A percentile compares a stretch with the other conserved stretches of the same genome.
Conservation (phyloP, 1,139 yeast species). For the Groenewaldozyma sp. region DNA sequence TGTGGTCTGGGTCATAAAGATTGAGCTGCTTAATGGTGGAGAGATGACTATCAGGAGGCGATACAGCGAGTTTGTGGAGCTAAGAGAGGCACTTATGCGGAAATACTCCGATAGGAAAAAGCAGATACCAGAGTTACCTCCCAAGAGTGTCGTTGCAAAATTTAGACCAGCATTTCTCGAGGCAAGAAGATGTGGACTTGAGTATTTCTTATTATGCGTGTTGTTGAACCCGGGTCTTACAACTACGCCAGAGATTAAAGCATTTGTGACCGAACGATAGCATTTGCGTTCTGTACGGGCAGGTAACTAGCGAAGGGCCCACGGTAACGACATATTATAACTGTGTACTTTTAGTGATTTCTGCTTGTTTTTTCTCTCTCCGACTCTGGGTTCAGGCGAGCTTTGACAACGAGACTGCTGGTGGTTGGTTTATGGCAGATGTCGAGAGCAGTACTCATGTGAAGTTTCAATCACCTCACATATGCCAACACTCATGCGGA, state of each 20-base stretch:
- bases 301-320: neutral
- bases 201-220: slow-evolving; percentile 62
- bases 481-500: too few relatives aligned
- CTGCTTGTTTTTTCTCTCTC: too few relatives aligned
- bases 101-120: slow-evolving; percentile 34
- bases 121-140: slow-evolving; percentile 57
- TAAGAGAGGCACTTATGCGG: slow-evolving; percentile 37
- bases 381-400: too few relatives aligned
- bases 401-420: neutral
- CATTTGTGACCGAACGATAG: slow-evolving; percentile 40
- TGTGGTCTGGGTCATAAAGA: slow-evolving; percentile 34
- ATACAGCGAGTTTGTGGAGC: slow-evolving; percentile 52
- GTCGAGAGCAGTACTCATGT: too few relatives aligned
- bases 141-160: slow-evolving; percentile 48
- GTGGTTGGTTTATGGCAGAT: too few relatives aligned
- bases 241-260: slow-evolving; percentile 38
- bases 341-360: neutral
- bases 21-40: slow-evolving; percentile 34
- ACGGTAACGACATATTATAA: neutral
- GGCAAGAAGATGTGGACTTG: slow-evolving; percentile 56
- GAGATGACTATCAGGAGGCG: slow-evolving; percentile 47
- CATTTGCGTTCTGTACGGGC: too few relatives aligned
- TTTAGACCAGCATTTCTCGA: slow-evolving; percentile 51
- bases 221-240: slow-evolving; percentile 56
- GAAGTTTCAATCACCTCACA: too few relatives aligned